Conservation (phyloP, 352 stramenopile species). For the Phytophthora tentaculata region DNA sequence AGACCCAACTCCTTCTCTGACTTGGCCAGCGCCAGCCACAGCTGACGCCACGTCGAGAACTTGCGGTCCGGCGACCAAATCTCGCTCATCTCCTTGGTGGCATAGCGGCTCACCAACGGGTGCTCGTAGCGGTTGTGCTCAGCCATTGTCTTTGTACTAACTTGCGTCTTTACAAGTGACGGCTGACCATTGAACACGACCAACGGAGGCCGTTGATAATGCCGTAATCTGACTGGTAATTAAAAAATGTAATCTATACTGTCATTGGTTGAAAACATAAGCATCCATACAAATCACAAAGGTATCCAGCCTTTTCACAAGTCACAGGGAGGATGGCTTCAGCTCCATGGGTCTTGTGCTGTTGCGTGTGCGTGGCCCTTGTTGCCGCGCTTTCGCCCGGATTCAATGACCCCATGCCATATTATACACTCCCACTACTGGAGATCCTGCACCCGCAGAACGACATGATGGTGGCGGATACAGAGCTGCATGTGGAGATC, state of each 20-base stretch:
- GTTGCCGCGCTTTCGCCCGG: conserved; percentile 29
- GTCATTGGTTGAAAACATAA: conserved; percentile 2
- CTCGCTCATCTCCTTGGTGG: conserved; percentile 99
- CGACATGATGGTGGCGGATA: conserved; percentile 47
- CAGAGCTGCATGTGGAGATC: conserved; percentile 65
- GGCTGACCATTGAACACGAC: neutral
- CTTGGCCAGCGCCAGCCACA: conserved; percentile 97
- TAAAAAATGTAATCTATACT: neutral
- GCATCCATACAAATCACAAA: conserved; percentile 7
- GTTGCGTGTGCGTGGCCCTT: conserved; percentile 4
- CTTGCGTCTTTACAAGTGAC: conserved; percentile 23
- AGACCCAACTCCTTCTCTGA: conserved; percentile 98
- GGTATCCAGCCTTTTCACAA: neutral
- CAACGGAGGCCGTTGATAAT: conserved; percentile 1
- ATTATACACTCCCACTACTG: conserved; percentile 38
- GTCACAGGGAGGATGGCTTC: conserved; percentile 2
- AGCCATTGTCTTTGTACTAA: conserved; percentile 12
- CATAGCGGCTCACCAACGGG: conserved; percentile 94
- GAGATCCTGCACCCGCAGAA: conserved; percentile 71
- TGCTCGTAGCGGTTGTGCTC: conserved; percentile 89
- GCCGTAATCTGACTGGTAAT: neutral
- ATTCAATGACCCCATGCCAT: conserved; percentile 40
- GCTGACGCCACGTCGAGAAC: conserved; percentile 98
- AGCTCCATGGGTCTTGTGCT: neutral
- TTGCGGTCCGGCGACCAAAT: conserved; percentile 99